Evolutionary conservation across 1,284 basidiomycete genomes (phyloP), one percentile per base, ranked within the genome.

Genomic region (Microbotryomycetes sp.): DNA sequence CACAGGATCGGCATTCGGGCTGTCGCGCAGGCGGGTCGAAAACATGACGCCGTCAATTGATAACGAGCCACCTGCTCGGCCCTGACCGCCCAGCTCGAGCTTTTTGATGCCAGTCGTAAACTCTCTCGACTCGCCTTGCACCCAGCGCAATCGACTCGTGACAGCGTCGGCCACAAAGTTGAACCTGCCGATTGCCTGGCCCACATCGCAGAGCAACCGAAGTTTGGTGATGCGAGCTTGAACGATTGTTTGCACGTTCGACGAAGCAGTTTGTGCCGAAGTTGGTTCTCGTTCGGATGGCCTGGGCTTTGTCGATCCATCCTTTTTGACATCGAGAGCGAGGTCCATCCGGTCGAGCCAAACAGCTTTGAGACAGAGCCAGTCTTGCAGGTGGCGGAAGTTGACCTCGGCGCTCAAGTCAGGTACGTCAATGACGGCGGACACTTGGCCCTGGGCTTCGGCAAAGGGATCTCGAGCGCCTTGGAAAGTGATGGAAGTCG

Each of bases 331-430:
- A 15, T 23, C 27, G 9, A 50, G 48, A 23, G 50, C 61, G 28
- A 62, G 49, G 41, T 61, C 61, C 24, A 91, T 89, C 46, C 84
- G 83, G 71, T 91, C 89, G 49, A 92, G 74, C 88, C 89, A 92
- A 21, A 91, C 88, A 1, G 89, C 89, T 73, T 91, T 90, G 80
- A 91, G 89, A 73, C 88, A 89, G 28, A 91, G 78, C 51, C 90
- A 82, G 71, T 91, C 89, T 73, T 91, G 89, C 5, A 91, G 73
- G 16, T 89, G 83, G 11, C 87, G 87, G 72, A 91, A 87, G 21
- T 85, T 83, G 31, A 89, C 79, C 4, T 78, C 82, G 0, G 87
- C 87, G 16, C 47, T 18, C 16, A 60, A 52, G 29, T 61, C 62
- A 11, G 48, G 47, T 3, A 47, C 50, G 18, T 26, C 55, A 27